phyloP scores from a whole-genome alignment of 2,329 filamentous ascomycete genomes.

The Calonectria multiphialidica region DNA sequence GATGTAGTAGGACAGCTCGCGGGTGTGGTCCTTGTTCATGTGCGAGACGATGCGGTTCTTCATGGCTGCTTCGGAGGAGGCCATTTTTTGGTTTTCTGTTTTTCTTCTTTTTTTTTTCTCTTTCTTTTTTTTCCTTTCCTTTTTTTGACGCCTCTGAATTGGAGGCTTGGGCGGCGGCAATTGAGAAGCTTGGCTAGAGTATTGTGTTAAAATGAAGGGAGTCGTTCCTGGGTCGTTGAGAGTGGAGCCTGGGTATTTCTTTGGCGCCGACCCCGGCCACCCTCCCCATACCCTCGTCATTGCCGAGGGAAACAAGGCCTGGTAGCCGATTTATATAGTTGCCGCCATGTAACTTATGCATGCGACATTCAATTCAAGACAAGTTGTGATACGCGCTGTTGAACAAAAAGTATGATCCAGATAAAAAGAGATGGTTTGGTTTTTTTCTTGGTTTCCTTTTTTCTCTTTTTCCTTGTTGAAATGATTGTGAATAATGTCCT shows the following conservation, averaged over 20 bases:
- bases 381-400: neutral
- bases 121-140: too few species aligned
- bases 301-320: neutral
- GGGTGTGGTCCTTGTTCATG: slow-evolving; percentile 87
- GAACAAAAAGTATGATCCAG: neutral
- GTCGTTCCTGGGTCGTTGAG: slow-evolving; percentile 31
- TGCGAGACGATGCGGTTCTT: slow-evolving; percentile 71
- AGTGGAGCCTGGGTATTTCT: slow-evolving; percentile 31
- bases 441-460: neutral
- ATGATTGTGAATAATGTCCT: neutral
- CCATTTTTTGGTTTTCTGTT: too few species aligned
- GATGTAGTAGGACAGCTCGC: slow-evolving; percentile 83
- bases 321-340: neutral
- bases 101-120: too few species aligned
- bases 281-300: too few species aligned
- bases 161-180: neutral
- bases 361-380: neutral
- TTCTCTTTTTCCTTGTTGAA: neutral
- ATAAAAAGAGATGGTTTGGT: neutral
- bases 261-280: slow-evolving; percentile 25
- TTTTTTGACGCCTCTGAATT: neutral
- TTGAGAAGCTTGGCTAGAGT: neutral
- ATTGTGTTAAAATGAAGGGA: neutral
- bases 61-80: slow-evolving; percentile 44
- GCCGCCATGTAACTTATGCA: neutral